phyloP scores from a whole-genome alignment of 2,329 filamentous ascomycete species.

The Daldinia eschscholtzii region DNA sequence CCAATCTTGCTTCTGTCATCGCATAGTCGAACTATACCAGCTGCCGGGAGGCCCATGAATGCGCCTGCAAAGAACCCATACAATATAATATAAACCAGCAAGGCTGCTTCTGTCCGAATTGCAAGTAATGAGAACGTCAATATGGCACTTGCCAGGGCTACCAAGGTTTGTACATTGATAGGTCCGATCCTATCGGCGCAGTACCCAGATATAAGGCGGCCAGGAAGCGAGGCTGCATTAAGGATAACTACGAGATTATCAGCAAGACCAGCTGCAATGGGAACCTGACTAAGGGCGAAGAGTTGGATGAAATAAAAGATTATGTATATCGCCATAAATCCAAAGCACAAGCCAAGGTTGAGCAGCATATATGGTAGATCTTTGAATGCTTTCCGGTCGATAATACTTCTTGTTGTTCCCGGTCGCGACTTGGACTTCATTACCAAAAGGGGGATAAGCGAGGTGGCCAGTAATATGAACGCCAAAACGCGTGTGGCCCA shows the following conservation, averaged over 20 bases:
- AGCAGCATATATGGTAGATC: constrained; percentile 32
- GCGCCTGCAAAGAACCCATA: constrained; percentile 34
- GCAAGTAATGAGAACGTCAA: too few species aligned
- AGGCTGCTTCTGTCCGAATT: too few species aligned
- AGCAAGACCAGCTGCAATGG: constrained; percentile 16
- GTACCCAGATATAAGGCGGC: constrained; percentile 33
- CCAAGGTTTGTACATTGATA: constrained; percentile 34
- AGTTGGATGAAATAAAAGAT: constrained; percentile 33
- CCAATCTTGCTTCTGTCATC: constrained; percentile 41
- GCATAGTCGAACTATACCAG: constrained; percentile 35
- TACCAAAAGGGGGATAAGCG: constrained; percentile 19
- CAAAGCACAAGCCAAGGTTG: constrained; percentile 30
- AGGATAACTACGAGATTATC: constrained; percentile 40
- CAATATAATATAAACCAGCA: constrained; percentile 21
- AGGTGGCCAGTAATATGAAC: constrained; percentile 36
- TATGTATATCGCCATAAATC: constrained; percentile 38
- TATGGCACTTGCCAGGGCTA: constrained; percentile 23
- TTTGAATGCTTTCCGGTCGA: constrained; percentile 32
- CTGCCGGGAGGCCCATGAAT: constrained; percentile 36
- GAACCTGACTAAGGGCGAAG: constrained; percentile 17
- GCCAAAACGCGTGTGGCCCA: constrained; percentile 40
- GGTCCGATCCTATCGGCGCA: constrained; percentile 35
- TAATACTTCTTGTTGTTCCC: constrained; percentile 7
- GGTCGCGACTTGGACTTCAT: constrained; percentile 36
- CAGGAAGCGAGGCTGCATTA: constrained; percentile 37